Evolutionary conservation across 192 early-diverging fungal species (phyloP).

Genomic region (Backusella sp.): DNA sequence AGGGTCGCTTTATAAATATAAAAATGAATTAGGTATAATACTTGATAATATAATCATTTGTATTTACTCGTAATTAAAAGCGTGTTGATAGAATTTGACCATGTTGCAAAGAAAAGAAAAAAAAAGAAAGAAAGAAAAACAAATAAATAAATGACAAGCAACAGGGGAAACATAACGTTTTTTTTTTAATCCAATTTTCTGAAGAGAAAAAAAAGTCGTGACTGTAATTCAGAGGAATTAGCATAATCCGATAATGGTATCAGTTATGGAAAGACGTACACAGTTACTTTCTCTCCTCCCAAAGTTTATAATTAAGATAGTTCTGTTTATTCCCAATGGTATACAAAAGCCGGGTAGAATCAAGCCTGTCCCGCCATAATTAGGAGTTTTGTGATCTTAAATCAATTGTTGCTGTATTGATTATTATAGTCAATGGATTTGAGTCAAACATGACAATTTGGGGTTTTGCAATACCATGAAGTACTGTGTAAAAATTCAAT

Average conservation of each 20-base stretch:
- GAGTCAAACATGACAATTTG: no score
- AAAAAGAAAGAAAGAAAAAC: neutral
- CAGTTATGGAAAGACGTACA: no score
- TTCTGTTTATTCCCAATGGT: neutral
- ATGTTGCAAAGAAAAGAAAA: constrained; percentile 39
- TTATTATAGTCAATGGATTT: neutral
- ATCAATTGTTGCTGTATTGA: neutral
- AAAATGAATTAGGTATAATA: neutral
- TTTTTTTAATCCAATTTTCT: neutral
- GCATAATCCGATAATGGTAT: neutral
- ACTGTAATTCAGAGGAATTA: neutral
- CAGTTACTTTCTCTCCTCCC: neutral
- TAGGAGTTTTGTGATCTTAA: neutral
- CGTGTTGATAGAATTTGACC: constrained; percentile 84
- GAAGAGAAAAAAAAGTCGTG: neutral
- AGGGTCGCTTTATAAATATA: constrained; percentile 37
- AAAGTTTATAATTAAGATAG: neutral
- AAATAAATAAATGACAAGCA: constrained; percentile 14
- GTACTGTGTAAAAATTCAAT: no score
- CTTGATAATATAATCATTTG: neutral
- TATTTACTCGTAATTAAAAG: constrained; percentile 70
- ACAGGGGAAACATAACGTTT: neutral
- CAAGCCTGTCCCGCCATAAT: no score
- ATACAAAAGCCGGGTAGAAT: neutral
- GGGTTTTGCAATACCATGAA: neutral